Base-by-base conservation (phyloP, 768 basidiomycete species). In the Pleurotus cornucopiae region DNA sequence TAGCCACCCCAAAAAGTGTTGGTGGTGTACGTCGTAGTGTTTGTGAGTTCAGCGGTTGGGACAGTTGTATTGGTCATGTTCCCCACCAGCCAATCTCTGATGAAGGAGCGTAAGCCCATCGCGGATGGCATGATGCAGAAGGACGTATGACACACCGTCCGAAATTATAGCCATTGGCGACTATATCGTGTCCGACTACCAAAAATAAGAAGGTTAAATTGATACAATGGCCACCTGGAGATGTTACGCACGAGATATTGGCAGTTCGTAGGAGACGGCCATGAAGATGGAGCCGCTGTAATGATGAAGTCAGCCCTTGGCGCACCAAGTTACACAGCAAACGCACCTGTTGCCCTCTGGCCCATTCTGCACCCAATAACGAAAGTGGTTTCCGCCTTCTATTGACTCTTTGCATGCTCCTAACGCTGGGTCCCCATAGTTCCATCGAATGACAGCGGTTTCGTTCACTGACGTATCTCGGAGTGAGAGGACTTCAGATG, bases 321-420 rank as follows among this genome's bases (percentile, higher is more conserved):
- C 30, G 37, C 20, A 13, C 46, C 41, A 49, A 45, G 43, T 25
- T 16, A n/a, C 34, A 14, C 11, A 6, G 44, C 16, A 43, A 7
- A 46, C 78, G 45, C 52, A 83, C 85, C 79, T 88, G 62, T 91
- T 76, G 5, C 74, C 85, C 2, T 67, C 25, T 11, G 71, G 58
- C 0, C 91, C 92, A 57, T 90, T 78, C 71, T 95, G 94, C 4
- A 77, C 69, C 93, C 92, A 95, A 68, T 94, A 95, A 40, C 94
- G 82, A 66, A 94, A 83, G 66, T 97, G 94, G 64, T 89, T 81
- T 5, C 94, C 94, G 1, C 94, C 94, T 61, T 89, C 66, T 41
- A 95, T 79, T 2, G 91, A 89, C 70, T 97, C 94, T 61, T 80
- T 73, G 70, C 94, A 96, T 1, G 93, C 82, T 0, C 94, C 94